phyloP scores from a whole-genome alignment of 2,329 filamentous ascomycete genomes.

The Aspergillus latus region DNA sequence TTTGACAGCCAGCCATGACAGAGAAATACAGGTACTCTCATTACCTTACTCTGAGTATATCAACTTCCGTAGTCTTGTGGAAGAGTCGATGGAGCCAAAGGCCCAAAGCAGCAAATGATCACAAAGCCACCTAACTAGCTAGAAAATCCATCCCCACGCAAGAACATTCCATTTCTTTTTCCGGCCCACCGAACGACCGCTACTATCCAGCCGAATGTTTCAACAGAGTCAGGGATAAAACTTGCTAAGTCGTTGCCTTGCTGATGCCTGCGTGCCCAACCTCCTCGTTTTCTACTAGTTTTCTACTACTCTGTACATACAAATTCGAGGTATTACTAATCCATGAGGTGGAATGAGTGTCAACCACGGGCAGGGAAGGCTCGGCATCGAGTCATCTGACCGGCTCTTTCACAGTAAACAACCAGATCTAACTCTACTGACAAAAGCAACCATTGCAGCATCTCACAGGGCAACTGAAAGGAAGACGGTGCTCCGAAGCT shows the following conservation, averaged over 20 bases:
- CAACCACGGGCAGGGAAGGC: neutral
- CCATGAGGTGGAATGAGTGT: no score
- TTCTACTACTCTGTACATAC: no score
- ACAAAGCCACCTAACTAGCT: neutral
- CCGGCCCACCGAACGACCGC: neutral
- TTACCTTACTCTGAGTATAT: no score
- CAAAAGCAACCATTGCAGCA: neutral
- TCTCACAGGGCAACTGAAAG: neutral
- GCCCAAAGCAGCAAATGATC: neutral
- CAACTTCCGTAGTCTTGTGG: no score
- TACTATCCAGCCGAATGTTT: neutral
- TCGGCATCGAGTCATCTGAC: neutral
- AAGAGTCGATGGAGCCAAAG: neutral
- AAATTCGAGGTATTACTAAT: no score
- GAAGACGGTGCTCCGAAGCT: conserved; percentile 1
- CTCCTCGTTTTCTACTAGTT: neutral
- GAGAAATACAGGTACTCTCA: neutral
- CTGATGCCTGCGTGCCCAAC: neutral
- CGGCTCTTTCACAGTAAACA: neutral
- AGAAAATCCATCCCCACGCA: neutral
- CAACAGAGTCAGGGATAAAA: neutral
- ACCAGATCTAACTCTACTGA: neutral
- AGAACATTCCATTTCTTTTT: conserved; percentile 6
- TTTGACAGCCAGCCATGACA: neutral
- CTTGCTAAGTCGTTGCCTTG: neutral